A percentile compares a stretch with the other conserved stretches of the same genome.
phyloP scores from a whole-genome alignment of 2,329 filamentous ascomycete genomes.

The Pseudomassariella vexata region DNA sequence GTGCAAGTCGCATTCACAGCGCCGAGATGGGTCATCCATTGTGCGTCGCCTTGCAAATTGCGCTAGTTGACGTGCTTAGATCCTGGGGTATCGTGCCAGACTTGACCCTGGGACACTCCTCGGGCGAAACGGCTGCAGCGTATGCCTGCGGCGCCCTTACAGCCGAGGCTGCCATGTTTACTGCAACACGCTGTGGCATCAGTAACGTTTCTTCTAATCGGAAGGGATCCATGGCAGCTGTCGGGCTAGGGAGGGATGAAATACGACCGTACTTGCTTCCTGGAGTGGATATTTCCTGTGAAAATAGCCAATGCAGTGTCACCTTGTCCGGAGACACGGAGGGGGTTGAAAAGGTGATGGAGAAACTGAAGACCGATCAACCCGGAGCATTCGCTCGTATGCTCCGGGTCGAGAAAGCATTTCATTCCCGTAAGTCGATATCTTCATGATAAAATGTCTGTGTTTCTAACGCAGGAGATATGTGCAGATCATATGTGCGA shows the following conservation, averaged over 20 bases:
- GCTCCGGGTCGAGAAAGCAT: conserved; percentile 23
- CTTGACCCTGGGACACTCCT: conserved; percentile 24
- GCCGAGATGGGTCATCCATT: too few relatives aligned
- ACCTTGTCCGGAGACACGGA: conserved; percentile 17
- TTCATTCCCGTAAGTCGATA: conserved; percentile 24
- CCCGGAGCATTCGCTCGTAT: conserved; percentile 12
- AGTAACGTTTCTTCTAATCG: too few relatives aligned
- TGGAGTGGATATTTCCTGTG: conserved; percentile 15
- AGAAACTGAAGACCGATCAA: conserved; percentile 10
- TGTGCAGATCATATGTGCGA: conserved; percentile 16
- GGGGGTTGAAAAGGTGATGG: conserved; percentile 13
- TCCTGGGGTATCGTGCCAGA: conserved; percentile 19
- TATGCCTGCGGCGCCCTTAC: conserved; percentile 9
- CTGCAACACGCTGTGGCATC: too few relatives aligned
- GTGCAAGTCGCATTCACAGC: too few relatives aligned
- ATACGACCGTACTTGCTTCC: conserved; percentile 11
- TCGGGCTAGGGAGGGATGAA: conserved; percentile 20
- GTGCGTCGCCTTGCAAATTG: too few relatives aligned
- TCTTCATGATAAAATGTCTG: too few relatives aligned
- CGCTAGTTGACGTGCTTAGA: conserved; percentile 23
- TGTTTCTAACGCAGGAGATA: too few relatives aligned
- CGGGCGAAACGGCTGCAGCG: conserved; percentile 29
- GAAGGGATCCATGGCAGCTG: conserved; percentile 26
- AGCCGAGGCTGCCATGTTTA: too few relatives aligned
- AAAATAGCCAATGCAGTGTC: conserved; percentile 17